phyloP scores from a whole-genome alignment of 306 rosid genomes.

The Crotalaria pallida region DNA sequence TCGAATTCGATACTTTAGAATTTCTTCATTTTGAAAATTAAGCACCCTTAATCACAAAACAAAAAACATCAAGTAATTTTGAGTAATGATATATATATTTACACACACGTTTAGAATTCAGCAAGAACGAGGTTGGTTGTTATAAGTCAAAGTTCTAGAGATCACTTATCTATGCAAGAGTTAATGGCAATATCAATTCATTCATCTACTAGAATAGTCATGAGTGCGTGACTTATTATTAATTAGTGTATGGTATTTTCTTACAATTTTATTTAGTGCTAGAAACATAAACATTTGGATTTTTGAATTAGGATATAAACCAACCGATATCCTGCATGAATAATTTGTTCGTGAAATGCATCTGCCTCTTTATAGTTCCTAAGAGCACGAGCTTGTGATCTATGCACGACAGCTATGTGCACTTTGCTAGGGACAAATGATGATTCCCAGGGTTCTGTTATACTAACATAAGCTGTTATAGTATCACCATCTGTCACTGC shows the following conservation, averaged over 20 bases:
- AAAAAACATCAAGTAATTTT: not conserved
- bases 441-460: slow-evolving; percentile 63
- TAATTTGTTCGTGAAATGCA: slow-evolving; percentile 61
- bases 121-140: not conserved
- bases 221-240: no score
- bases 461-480: slow-evolving; percentile 76
- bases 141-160: not conserved
- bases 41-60: slow-evolving; percentile 45
- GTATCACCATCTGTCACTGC: slow-evolving; percentile 94
- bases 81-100: no score
- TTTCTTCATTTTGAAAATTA: slow-evolving; percentile 44
- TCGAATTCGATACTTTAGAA: slow-evolving; percentile 77
- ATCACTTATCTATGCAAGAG: not conserved
- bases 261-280: not conserved
- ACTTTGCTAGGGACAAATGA: slow-evolving; percentile 50
- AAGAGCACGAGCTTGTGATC: slow-evolving; percentile 53
- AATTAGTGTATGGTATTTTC: no score
- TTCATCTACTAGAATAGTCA: not conserved
- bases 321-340: slow-evolving; percentile 72
- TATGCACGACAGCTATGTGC: slow-evolving; percentile 37
- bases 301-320: slow-evolving; percentile 15
- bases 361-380: slow-evolving; percentile 53
- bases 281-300: not conserved
- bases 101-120: not conserved
- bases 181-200: no score